Percentiles rank a stretch among this genome's conserved stretches.
Evolutionary conservation across 2,329 filamentous ascomycete species (phyloP).

Genomic region (Myriosclerotinia duriaeana): DNA sequence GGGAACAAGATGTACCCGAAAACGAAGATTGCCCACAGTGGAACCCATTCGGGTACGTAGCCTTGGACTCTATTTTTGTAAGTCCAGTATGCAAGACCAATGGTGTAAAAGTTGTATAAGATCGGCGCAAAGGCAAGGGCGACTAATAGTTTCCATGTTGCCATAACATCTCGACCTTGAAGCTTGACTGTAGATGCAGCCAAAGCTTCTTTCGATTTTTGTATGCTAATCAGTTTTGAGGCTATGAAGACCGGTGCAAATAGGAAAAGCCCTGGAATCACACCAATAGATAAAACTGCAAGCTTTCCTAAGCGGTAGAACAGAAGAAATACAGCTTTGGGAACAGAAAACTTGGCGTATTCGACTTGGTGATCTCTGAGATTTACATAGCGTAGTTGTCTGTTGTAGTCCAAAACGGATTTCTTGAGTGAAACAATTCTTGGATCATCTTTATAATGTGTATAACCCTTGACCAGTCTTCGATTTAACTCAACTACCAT

Average conservation of each 20-base stretch:
- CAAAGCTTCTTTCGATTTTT: constrained; percentile 78
- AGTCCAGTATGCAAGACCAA: constrained; percentile 71
- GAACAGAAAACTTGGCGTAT: constrained; percentile 58
- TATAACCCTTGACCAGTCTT: constrained; percentile 84
- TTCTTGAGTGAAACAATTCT: constrained; percentile 27
- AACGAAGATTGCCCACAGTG: constrained; percentile 73
- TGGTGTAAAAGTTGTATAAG: constrained; percentile 79
- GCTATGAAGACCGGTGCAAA: constrained; percentile 86
- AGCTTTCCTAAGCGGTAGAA: constrained; percentile 81
- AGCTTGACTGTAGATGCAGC: constrained; percentile 87
- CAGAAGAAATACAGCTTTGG: constrained; percentile 58
- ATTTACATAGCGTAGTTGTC: constrained; percentile 48
- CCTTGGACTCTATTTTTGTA: constrained; percentile 81
- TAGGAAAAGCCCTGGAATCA: constrained; percentile 79
- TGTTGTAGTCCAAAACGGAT: constrained; percentile 55
- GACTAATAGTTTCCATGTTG: constrained; percentile 85
- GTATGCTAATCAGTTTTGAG: constrained; percentile 69
- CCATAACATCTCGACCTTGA: constrained; percentile 83
- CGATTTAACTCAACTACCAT: constrained; percentile 71
- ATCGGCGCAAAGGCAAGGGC: constrained; percentile 78
- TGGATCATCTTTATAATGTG: constrained; percentile 28
- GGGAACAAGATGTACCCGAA: constrained; percentile 80
- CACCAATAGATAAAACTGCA: constrained; percentile 70
- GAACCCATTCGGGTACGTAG: constrained; percentile 75
- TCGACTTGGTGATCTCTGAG: constrained; percentile 29